Evolutionary conservation across 768 basidiomycete species (phyloP), one percentile per base, ranked within the genome.

Genomic region (Suillus decipiens): DNA sequence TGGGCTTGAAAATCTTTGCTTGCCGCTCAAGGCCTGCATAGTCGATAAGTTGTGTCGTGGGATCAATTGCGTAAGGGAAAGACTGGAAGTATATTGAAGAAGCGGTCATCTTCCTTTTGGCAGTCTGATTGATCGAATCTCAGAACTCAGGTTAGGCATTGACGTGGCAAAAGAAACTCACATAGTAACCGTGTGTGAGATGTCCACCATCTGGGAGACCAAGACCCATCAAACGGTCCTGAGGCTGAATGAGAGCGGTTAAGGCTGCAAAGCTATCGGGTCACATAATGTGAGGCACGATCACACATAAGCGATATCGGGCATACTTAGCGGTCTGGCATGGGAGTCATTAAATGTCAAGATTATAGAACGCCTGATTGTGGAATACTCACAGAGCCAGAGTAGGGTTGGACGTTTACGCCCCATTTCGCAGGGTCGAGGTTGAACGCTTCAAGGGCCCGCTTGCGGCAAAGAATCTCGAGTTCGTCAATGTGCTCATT

Each of bases 71-170:
- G 71, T 99, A 99, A 53, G 97, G 96, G 73, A 97, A 83, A 42
- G 97, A 97, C 76, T 99, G 96, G 90, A 99, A 99, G 83, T 99
- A 99, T 81, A 99, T 98, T 22, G 97, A 99, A 28, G 96, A 99
- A 41, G 97, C 94, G 39, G 97, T 98, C 89, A 99, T 99, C 80
- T 99, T 99, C 84, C 98, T 97, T 82, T 99, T 99, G 64, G 95
- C 93, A 62, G 95, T 96, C 92, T 93, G 69, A 19, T 53, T 39
- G 48, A 64, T 24, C 22, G 67, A 45, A 56, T 22, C 48, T 64
- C 22, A 64, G 60, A 45, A 45, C n/a, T 11, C 24, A 10, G 19
- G 34, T 39, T 60, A 51, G 10, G 39, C 0, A 34, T 45, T n/a
- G 60, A 53, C 60, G 10, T 45, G 50, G 41, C 7, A 24, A 41